Base-by-base conservation (phyloP, 2,329 filamentous ascomycete genomes). In the Sordariomycetes sp. region DNA sequence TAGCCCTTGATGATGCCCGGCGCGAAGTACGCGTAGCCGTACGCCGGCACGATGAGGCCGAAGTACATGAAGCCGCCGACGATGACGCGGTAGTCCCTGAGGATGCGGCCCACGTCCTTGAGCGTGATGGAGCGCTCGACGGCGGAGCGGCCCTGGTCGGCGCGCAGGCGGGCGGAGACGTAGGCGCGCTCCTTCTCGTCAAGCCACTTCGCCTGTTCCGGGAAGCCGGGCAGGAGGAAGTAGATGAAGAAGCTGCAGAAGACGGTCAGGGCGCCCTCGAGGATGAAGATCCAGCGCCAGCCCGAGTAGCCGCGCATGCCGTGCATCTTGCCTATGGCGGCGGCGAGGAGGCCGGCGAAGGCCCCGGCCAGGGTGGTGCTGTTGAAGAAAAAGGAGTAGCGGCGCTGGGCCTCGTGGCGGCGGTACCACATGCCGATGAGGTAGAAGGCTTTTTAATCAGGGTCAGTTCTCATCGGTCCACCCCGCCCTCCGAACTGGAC, bases 311-410 rank as follows among this genome's bases (percentile, higher is more conserved):
- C 83, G 10, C 76, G 72, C 14, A 88, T 62, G 3, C 81, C 81
- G 62, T 90, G 81, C 89, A 96, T 93, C 66, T 94, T 89, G 20
- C 89, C 89, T 61, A 97, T 96, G 0, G 87, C 92, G 1, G 85
- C 87, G 1, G 92, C 92, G 4, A 97, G 78, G 1, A 97, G 79
- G 2, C 91, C 91, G 50, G 90, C 91, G 65, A 96, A 97, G 0
- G 91, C 89, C 34, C 89, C 89, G 1, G 89, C 88, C 3, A 93
- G 75, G 0, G 86, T 88, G 0, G 89, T 92, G 34, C 81, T 89
- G 66, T 82, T 86, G 77, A 97, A 97, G 78, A 97, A 97, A 76
- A 97, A 92, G n/a, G 86, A 89, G 74, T 92, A 97, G 35, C 94
- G 85, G 66, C 91, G 90, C 72, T 97, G 93, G 2, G 92, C 90